These are phyloP conservation scores for Corchorus capsularis DNA, from an alignment of 345 rosid genomes.

Conservation along the genomic window DNA sequence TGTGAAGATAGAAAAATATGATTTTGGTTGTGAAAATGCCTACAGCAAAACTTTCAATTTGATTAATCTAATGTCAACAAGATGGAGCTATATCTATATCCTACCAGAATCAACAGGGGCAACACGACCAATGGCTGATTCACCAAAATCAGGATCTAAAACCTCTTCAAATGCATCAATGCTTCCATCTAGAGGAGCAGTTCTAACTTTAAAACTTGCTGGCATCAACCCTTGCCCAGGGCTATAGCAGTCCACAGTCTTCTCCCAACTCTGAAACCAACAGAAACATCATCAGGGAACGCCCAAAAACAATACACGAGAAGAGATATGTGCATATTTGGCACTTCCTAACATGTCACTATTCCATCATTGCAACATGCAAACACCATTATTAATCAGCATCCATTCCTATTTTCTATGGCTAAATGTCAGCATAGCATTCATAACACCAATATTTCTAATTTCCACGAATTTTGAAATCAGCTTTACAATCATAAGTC, in stretches of 20 bases:
- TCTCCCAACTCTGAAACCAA: constrained; percentile 91
- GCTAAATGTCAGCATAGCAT: not conserved
- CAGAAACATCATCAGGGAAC: constrained; percentile 13
- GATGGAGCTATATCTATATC: not conserved
- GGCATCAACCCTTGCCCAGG: constrained; percentile 99
- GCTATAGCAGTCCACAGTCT: constrained; percentile 95
- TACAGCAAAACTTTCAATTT: not conserved
- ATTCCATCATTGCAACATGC: not conserved
- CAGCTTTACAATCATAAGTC: not conserved
- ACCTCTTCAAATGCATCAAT: constrained; percentile 72
- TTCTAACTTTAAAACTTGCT: constrained; percentile 89
- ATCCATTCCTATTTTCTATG: not conserved
- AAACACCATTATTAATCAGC: not conserved
- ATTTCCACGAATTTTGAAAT: not conserved
- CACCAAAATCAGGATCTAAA: constrained; percentile 95
- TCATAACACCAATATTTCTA: not conserved
- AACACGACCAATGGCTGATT: constrained; percentile 95
- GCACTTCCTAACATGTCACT: not conserved
- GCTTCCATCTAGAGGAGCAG: constrained; percentile 61
- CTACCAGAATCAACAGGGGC: constrained; percentile 98
- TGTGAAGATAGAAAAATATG: constrained; percentile 11
- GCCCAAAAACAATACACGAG: not conserved
- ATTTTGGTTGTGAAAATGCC: constrained; percentile 10
- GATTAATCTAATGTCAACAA: not conserved
- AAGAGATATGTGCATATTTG: not conserved